Evolutionary conservation across 2,329 filamentous ascomycete genomes (phyloP).

Genomic region (Septoria petroselini): DNA sequence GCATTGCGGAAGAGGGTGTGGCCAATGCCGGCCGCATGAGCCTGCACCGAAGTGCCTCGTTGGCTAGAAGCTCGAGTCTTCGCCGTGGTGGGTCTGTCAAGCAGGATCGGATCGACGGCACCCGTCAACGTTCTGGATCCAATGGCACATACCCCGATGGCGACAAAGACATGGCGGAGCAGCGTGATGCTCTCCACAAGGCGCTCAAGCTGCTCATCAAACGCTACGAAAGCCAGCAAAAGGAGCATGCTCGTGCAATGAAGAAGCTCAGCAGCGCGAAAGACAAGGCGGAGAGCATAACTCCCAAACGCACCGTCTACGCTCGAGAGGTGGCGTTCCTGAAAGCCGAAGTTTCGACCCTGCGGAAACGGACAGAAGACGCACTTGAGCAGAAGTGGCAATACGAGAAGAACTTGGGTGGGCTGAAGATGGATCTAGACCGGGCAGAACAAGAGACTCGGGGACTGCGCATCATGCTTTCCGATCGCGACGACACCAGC

Average conservation of each 20-base stretch:
- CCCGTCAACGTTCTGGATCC: constrained; percentile 46
- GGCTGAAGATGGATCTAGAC: constrained; percentile 94
- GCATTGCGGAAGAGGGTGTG: constrained; percentile 59
- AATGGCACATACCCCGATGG: constrained; percentile 34
- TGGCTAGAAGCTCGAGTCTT: constrained; percentile 53
- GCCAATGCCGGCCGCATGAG: constrained; percentile 36
- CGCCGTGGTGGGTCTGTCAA: constrained; percentile 37
- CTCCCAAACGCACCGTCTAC: constrained; percentile 73
- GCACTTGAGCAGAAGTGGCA: constrained; percentile 95
- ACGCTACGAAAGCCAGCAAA: constrained; percentile 79
- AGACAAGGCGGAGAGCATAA: constrained; percentile 64
- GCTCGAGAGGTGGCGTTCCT: constrained; percentile 77
- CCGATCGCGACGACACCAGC: constrained; percentile 72
- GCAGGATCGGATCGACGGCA: constrained; percentile 37
- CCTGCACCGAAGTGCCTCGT: constrained; percentile 53
- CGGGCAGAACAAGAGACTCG: constrained; percentile 89
- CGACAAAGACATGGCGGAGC: constrained; percentile 88
- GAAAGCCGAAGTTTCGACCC: constrained; percentile 76
- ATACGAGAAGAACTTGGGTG: constrained; percentile 82
- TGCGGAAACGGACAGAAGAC: constrained; percentile 85
- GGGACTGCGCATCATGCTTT: constrained; percentile 72
- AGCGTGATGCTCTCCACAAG: constrained; percentile 86
- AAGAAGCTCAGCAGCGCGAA: constrained; percentile 73
- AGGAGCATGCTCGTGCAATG: constrained; percentile 79
- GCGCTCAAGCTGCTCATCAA: constrained; percentile 82